Base-by-base conservation (phyloP, 1,284 basidiomycete genomes). In the Abortiporus biennis region DNA sequence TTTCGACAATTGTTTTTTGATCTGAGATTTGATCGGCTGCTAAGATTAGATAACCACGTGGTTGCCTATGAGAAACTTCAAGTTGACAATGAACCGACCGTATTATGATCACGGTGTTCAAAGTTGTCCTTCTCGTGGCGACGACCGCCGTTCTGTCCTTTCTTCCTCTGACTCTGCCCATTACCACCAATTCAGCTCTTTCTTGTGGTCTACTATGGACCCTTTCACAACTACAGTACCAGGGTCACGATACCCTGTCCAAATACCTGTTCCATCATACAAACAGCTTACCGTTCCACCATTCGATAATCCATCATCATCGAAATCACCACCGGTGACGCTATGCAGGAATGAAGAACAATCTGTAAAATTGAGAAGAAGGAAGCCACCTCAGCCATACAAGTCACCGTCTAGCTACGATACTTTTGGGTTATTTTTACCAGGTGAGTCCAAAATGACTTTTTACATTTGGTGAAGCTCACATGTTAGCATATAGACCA, bases 351-450 rank as follows among this genome's bases (percentile, higher is more conserved):
- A n/a, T n/a, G n/a, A n/a, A n/a, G n/a, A n/a, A n/a, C n/a, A n/a
- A n/a, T n/a, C n/a, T n/a, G n/a, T n/a, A n/a, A n/a, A n/a, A n/a
- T n/a, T n/a, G n/a, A n/a, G n/a, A n/a, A n/a, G 61, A 15, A 53
- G 62, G 41, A 64, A 64, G 45, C 62, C 61, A 1, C 38, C 49
- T 31, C 46, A 48, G 15, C 62, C 62, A 3, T 64, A 57, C 53
- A 57, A 54, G 39, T 63, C 62, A 4, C 61, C 62, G 24, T 52
- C 55, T 8, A 9, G 24, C 22, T 11, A 24, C 37, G 37, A 38
- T n/a, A 29, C 8, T 29, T 8, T n/a, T 17, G 37, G 21, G 16
- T 38, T 29, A n/a, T 12, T 21, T 19, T n/a, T 25, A 11, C 22
- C 24, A 19, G 25, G 37, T 38, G 21, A 38, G 37, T n/a, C n/a